A percentile compares a stretch with the other conserved stretches of the same genome.
These are phyloP conservation scores for Cryptococcus sp. DNA, from an alignment of 1,284 basidiomycete species.

Conservation along the genomic window DNA sequence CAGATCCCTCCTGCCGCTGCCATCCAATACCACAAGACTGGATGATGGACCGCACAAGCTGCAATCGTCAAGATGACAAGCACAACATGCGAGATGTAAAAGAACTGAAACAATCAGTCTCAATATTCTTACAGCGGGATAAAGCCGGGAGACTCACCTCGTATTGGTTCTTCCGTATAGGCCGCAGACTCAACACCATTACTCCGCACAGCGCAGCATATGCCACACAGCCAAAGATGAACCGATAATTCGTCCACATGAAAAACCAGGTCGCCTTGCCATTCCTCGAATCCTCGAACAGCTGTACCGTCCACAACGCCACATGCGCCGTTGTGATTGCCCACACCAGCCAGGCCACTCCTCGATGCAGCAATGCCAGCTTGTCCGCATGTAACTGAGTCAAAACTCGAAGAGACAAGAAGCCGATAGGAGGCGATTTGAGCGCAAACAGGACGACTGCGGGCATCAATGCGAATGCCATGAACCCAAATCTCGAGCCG, in stretches of 20 bases:
- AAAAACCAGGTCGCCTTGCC: slow-evolving; percentile 57
- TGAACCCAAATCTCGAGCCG: slow-evolving; percentile 65
- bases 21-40: slow-evolving; percentile 56
- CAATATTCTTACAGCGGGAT: no score
- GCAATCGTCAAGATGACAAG: slow-evolving; percentile 61
- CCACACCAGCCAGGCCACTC: slow-evolving; percentile 69
- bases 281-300: slow-evolving; percentile 54
- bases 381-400: slow-evolving; percentile 72
- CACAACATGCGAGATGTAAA: slow-evolving; percentile 66
- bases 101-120: slow-evolving; percentile 42
- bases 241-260: slow-evolving; percentile 63
- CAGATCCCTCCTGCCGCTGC: slow-evolving; percentile 61
- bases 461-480: slow-evolving; percentile 72
- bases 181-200: slow-evolving; percentile 58
- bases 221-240: slow-evolving; percentile 67
- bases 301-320: slow-evolving; percentile 68
- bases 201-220: slow-evolving; percentile 66
- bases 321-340: slow-evolving; percentile 64
- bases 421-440: slow-evolving; percentile 73
- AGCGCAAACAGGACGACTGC: slow-evolving; percentile 70
- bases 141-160: slow-evolving; percentile 55
- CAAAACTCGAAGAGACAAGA: slow-evolving; percentile 65
- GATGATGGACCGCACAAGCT: slow-evolving; percentile 63
- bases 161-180: slow-evolving; percentile 63
- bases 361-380: slow-evolving; percentile 64